A percentile compares a stretch with the other conserved stretches of the same genome.
phyloP scores from a whole-genome alignment of 169 alveolate species.

The Plasmodium falciparum region DNA sequence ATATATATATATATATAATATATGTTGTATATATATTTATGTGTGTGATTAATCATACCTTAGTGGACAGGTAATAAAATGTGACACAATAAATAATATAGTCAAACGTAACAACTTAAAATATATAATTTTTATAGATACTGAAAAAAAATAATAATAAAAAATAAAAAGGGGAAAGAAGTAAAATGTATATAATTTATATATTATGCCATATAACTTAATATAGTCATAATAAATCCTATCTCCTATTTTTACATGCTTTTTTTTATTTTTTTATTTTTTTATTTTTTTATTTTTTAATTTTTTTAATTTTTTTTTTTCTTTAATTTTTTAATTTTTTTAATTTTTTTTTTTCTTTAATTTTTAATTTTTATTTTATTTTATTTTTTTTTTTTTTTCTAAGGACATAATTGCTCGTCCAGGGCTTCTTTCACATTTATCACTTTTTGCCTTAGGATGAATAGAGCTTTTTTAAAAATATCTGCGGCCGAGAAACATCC shows the following conservation, averaged over 20 bases:
- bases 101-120: too few species aligned
- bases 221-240: background rate
- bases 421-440: constrained; percentile 74
- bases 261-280: background rate
- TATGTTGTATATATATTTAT: too few species aligned
- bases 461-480: constrained; percentile 81
- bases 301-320: background rate
- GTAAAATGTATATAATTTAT: too few species aligned
- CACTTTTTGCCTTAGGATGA: constrained; percentile 78
- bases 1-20: too few species aligned
- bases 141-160: too few species aligned
- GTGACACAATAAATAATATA: too few species aligned
- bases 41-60: too few species aligned
- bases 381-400: background rate
- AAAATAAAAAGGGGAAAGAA: too few species aligned
- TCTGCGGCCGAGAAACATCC: constrained; percentile 85
- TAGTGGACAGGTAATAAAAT: too few species aligned
- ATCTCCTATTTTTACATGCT: background rate
- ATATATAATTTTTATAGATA: too few species aligned
- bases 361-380: background rate
- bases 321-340: background rate
- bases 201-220: too few species aligned
- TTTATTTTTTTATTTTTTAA: background rate
- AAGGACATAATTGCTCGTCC: constrained; percentile 31
- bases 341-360: background rate